Base-by-base conservation (phyloP, 2,329 filamentous ascomycete genomes). In the Colletotrichum coccodes region DNA sequence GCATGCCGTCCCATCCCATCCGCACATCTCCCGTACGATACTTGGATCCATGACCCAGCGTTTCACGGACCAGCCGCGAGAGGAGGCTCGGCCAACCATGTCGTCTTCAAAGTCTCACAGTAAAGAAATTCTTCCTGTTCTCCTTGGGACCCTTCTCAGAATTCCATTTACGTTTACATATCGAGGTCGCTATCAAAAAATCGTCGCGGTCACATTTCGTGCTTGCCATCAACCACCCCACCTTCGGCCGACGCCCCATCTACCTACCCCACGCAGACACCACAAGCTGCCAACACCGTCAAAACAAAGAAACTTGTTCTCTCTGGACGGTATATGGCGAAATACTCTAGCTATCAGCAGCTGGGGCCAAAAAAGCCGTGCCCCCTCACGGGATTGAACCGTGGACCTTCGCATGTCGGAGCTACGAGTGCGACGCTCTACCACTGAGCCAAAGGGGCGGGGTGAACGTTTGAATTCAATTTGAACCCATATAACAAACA, bases 341-440 rank as follows among this genome's bases (percentile, higher is more conserved):
- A 1, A 4, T 6, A 16, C 4, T 28, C 23, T 14, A 28, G 23
- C 26, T 2, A 11, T 36, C n/a, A 9, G 11, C 7, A 34, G 26
- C 16, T 18, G 6, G 36, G n/a, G 26, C 53, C 62, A 66, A 66
- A 28, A 1, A 9, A 3, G 6, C n/a, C n/a, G n/a, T 68, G 53
- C 65, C 60, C 65, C 53, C 65, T 68, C 65, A 68, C 60, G 65
- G 65, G 65, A 68, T 68, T 68, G 53, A 68, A 54, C 60, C 65
- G 65, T 68, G 65, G 60, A 59, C 65, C 65, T 68, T 68, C 60
- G 62, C 65, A 68, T 68, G 18, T 18, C 57, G 32, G n/a, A 42
- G 12, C 2, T 68, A 68, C 65, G 65, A 64, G 65, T 68, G 65
- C 62, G 65, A 64, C 47, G 65, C 65, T 68, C 65, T 64, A 68